Evolutionary conservation across 2,329 filamentous ascomycete genomes (phyloP), one percentile per base, ranked within the genome.

Genomic region (Neocucurbitaria cava): DNA sequence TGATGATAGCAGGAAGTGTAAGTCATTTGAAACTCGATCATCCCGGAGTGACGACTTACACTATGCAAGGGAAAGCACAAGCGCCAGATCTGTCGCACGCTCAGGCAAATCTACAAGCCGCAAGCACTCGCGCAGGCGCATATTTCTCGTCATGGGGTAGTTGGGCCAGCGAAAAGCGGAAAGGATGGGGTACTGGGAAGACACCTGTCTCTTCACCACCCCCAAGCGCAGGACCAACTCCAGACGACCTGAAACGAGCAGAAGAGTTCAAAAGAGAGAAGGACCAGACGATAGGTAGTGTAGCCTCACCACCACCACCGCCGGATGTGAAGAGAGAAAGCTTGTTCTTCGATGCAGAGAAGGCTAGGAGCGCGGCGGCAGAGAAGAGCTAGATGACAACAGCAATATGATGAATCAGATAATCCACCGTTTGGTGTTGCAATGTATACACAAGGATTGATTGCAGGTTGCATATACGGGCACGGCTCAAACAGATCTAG

Each of bases 151-250:
- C 83, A 0, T 88, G 86, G 86, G 81, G 85, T 4, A 75, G 80
- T 1, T 88, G 86, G 86, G 86, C 86, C 4, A 87, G 87, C 45
- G 90, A 95, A 78, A 94, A 93, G 78, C 90, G 88, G 40, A 73
- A 71, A 41, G 71, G 70, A 2, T 76, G 73, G 73, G 62, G 66
- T 0, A 51, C 58, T 4, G 53, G 55, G 5, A 71, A 69, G 21
- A 69, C 69, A 0, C 52, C 65, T 1, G 56, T 52, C 3, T 63
- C 66, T 0, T 65, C 70, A 3, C 62, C 66, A 2, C 60, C 70
- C 0, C 73, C 79, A 58, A 43, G 41, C 17, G 41, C 41, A 30
- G 41, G 41, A 28, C 41, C 41, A 20, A 42, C 11, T 21, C 62
- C 65, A 3, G 61, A 61, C 3, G 70, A 73, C 41, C 7, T 66